Evolutionary conservation across 768 basidiomycete genomes (phyloP), one percentile per base, ranked within the genome.

Genomic region (Trametes sanguinea): DNA sequence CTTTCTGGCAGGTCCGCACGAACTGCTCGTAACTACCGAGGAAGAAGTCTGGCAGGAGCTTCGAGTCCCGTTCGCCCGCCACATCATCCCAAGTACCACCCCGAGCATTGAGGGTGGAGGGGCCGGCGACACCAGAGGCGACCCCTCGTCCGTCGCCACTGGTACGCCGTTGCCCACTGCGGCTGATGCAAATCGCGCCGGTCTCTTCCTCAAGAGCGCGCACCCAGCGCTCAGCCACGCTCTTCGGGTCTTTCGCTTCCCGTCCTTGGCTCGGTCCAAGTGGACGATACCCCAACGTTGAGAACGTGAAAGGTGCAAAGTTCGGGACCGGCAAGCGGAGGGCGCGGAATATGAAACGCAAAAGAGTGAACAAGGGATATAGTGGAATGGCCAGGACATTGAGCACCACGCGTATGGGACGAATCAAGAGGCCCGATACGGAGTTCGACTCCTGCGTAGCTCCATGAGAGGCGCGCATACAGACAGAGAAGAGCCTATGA

Each of bases 161-260:
- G 37, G 50, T n/a, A n/a, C 33, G 54, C 39, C 53, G 43, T 9
- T 47, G 42, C 4, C 50, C 45, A 22, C 58, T 61, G 37, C 62
- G 59, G 35, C 60, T 44, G 46, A 88, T 76, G 57, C 79, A 85
- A 14, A 86, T 75, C 0, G 90, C 91, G 4, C 92, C 92, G 0
- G 92, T 93, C 71, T 92, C 90, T 61, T 94, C 91, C 72, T 95
- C 92, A 4, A 95, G 80, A 33, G 87, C 84, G 22, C 86, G 81
- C 16, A 95, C 79, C 89, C 91, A 94, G 30, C 87, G 80, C 64
- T 92, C 92, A 0, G 85, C 81, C 0, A 85, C 87, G 14, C 83
- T 63, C 61, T 63, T 65, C 14, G 65, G 62, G 40, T 69, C 68
- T 27, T 58, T 52, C 44, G 57, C 51, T 29, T 66, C 67, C 2